phyloP scores from a whole-genome alignment of 2,329 filamentous ascomycete species.

The Phyllosticta citribraziliensis region DNA sequence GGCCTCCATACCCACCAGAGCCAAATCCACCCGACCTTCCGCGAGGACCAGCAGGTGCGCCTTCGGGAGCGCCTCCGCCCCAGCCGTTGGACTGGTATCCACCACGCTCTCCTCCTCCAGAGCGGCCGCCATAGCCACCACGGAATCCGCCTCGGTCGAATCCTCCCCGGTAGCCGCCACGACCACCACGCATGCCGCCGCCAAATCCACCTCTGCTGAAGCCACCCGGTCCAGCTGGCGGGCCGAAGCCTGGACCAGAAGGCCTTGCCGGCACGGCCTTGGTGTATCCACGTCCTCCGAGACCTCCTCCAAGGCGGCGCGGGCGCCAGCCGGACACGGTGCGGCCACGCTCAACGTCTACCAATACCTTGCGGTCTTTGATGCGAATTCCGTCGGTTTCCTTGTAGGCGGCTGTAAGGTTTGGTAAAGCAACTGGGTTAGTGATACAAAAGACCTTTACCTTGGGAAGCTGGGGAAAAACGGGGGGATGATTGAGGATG shows the following conservation, averaged over 20 bases:
- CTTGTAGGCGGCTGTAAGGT: conserved; percentile 75
- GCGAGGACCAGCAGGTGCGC: conserved; percentile 39
- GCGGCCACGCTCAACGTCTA: conserved; percentile 91
- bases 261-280: conserved; percentile 67
- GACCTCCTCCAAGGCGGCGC: conserved; percentile 78
- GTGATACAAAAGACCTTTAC: conserved; percentile 29
- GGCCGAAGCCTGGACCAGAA: conserved; percentile 50
- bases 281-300: conserved; percentile 88
- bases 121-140: conserved; percentile 41
- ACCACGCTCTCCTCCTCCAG: conserved; percentile 19
- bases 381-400: conserved; percentile 82
- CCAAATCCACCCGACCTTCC: conserved; percentile 21
- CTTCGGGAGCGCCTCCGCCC: conserved; percentile 32
- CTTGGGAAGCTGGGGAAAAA: conserved; percentile 17
- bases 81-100: conserved; percentile 35
- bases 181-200: conserved; percentile 46
- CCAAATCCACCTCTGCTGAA: conserved; percentile 36
- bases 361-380: conserved; percentile 82
- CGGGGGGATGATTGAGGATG: conserved; percentile 30
- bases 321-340: conserved; percentile 93
- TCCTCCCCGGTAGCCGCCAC: conserved; percentile 39
- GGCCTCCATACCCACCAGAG: conserved; percentile 30
- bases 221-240: conserved; percentile 46
- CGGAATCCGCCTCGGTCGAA: conserved; percentile 38
- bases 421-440: conserved; percentile 55